Conservation (phyloP, 768 basidiomycete genomes). For the Leucocoprinus leucothites region DNA sequence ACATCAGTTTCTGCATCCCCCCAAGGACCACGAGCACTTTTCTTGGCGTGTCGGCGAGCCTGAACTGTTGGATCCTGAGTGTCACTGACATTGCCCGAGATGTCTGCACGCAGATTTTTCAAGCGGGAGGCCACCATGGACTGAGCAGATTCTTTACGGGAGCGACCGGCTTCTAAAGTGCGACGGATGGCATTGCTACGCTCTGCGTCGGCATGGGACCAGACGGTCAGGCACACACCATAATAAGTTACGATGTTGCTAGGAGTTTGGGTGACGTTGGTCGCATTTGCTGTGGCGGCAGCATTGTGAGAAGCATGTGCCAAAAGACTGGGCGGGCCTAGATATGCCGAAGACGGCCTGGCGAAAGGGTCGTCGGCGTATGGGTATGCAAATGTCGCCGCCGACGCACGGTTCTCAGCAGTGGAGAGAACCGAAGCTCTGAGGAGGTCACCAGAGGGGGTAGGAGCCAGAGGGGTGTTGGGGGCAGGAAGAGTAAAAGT, state of each 20-base stretch:
- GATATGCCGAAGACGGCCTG: conserved; percentile 75
- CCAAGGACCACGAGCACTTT: conserved; percentile 69
- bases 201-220: conserved; percentile 92
- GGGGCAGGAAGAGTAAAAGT: conserved; percentile 83
- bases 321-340: conserved; percentile 72
- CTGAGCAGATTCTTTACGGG: conserved; percentile 78
- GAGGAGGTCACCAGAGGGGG: conserved; percentile 66
- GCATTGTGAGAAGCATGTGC: conserved; percentile 38
- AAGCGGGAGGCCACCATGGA: conserved; percentile 66
- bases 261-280: conserved; percentile 28
- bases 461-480: conserved; percentile 72
- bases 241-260: conserved; percentile 70
- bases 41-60: conserved; percentile 53
- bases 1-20: conserved; percentile 70
- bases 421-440: conserved; percentile 72
- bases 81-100: conserved; percentile 39
- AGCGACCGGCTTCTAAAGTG: conserved; percentile 75
- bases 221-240: conserved; percentile 91
- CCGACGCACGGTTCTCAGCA: conserved; percentile 61
- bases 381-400: conserved; percentile 69
- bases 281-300: conserved; percentile 28
- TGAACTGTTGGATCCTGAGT: conserved; percentile 54
- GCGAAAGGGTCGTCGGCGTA: conserved; percentile 77
- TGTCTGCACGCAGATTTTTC: conserved; percentile 59
- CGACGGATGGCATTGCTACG: conserved; percentile 81